Base-by-base conservation (phyloP, 768 basidiomycete genomes). In the Agrocybe chaxingu region DNA sequence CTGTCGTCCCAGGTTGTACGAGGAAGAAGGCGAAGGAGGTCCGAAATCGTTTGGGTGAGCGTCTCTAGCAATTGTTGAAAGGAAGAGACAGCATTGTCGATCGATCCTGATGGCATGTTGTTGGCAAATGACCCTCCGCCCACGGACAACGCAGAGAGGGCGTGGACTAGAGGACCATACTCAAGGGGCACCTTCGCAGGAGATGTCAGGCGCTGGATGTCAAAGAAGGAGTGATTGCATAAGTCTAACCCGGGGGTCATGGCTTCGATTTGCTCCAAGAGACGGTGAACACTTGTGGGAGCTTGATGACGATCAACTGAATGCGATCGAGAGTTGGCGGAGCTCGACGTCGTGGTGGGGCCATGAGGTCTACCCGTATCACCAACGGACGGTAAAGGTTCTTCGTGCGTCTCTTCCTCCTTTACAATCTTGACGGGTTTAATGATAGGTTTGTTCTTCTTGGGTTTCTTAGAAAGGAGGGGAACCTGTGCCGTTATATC, bases 1-100 rank as follows among this genome's bases (percentile, higher is more conserved):
- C 87, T 90, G 59, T 92, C 90, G 51, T 91, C 88, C 91, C 89
- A 92, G 1, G 90, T 92, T 8, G 88, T 90, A 10, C 89, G 85
- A 12, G 91, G 92, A 51, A 94, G 82, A 31, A 93, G 78, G 6
- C 89, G 85, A 36, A 94, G 72, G 29, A 94, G 69, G 56, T 92
- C 91, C 3, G 91, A 92, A 57, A 94, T 92, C 0, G 90, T 92
- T 59, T 93, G 90, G 0, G 91, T 94, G 39, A 94, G 71, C 0
- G 89, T 93, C 71, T 92, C 91, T 38, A 94, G 72, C 0, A 94
- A 72, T 60, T 92, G 89, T 58, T 94, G 90, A 72, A 93, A 93
- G 10, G 90, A 91, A 3, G 89, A 87, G 29, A 93, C 89, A 1
- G 91, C 90, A 31, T 90, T 89, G 64, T 93, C 91, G 61, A 92